Conservation (phyloP, 2,329 filamentous ascomycete genomes). For the Celoporthe dispersa region DNA sequence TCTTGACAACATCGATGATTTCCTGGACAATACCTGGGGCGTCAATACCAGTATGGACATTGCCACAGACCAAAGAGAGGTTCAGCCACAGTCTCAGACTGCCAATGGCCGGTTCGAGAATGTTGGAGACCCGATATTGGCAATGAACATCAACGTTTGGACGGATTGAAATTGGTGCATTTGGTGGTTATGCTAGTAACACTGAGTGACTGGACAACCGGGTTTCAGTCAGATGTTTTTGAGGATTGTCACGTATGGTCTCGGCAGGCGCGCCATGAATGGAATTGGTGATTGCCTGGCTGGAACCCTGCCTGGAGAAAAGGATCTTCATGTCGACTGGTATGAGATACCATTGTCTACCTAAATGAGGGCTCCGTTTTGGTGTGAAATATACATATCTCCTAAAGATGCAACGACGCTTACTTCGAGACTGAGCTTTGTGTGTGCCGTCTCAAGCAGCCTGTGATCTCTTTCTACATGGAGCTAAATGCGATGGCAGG, state of each 20-base stretch:
- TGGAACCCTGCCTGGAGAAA: neutral
- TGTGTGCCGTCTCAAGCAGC: neutral
- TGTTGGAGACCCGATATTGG: conserved; percentile 22
- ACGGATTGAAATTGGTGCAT: conserved; percentile 11
- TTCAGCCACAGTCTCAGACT: conserved; percentile 12
- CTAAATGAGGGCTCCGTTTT: neutral
- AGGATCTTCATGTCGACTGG: neutral
- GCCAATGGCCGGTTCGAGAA: neutral
- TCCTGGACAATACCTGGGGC: conserved; percentile 44
- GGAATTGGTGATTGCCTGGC: neutral
- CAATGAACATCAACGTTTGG: conserved; percentile 25
- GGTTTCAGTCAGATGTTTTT: neutral
- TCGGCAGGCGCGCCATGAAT: neutral
- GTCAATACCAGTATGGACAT: conserved; percentile 42
- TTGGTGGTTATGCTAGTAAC: neutral
- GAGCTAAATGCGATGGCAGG: neutral
- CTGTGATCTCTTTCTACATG: neutral
- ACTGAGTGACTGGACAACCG: neutral
- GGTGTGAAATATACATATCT: neutral
- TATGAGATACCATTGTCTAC: neutral
- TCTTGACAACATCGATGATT: conserved; percentile 51
- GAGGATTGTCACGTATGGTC: neutral
- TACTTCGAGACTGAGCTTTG: neutral
- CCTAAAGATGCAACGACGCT: neutral
- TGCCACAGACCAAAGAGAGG: conserved; percentile 35